phyloP scores from a whole-genome alignment of 1,284 basidiomycete genomes.

The Microbotryomycetes sp. region DNA sequence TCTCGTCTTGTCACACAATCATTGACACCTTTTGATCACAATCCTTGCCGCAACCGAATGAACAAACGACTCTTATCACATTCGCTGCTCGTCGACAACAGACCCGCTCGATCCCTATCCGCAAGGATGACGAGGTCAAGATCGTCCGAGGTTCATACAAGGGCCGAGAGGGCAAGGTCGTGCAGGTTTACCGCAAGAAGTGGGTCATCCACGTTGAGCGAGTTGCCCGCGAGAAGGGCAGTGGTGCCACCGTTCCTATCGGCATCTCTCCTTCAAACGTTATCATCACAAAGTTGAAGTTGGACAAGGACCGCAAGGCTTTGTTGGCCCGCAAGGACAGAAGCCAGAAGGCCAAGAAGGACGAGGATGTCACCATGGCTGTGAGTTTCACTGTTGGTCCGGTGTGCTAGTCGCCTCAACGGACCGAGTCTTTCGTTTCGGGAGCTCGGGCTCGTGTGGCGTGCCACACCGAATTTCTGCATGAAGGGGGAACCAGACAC shows the following conservation, averaged over 20 bases:
- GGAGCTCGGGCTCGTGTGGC: no score
- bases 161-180: conserved; percentile 88
- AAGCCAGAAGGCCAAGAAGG: conserved; percentile 33
- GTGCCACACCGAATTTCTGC: no score
- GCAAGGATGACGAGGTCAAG: conserved; percentile 97
- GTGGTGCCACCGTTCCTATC: conserved; percentile 87
- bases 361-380: conserved; percentile 37
- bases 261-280: conserved; percentile 97
- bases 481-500: no score
- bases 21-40: no score
- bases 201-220: conserved; percentile 99
- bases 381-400: no score
- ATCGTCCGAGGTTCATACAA: conserved; percentile 88
- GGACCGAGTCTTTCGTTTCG: no score
- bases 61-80: no score
- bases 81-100: no score
- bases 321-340: conserved; percentile 48
- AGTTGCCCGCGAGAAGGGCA: conserved; percentile 95
- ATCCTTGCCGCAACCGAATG: no score
- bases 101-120: conserved; percentile 88
- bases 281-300: conserved; percentile 84
- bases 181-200: conserved; percentile 92
- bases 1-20: no score
- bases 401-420: no score
- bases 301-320: conserved; percentile 55